Evolutionary conservation across 768 basidiomycete genomes (phyloP).

Genomic region (Mycena vitilis): DNA sequence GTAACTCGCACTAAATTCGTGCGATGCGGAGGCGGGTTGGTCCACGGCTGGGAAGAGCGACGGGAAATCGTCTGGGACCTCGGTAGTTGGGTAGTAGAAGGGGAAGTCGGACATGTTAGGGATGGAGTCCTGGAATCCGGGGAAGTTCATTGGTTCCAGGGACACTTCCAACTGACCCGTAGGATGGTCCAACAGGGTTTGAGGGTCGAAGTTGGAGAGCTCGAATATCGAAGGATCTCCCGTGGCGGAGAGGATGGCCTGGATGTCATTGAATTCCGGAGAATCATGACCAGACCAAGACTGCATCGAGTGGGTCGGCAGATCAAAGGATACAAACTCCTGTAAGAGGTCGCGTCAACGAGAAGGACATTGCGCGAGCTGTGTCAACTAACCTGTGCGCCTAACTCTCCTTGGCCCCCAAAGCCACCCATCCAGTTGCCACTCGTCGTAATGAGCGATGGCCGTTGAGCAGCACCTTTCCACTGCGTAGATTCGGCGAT

Average conservation of each 20-base stretch:
- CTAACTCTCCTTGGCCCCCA: constrained; percentile 8
- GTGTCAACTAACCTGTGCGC: constrained; percentile 8
- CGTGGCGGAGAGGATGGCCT: constrained; percentile 46
- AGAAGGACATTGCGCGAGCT: not conserved
- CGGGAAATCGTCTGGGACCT: constrained; percentile 34
- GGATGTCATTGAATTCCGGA: constrained; percentile 40
- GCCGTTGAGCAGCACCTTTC: not conserved
- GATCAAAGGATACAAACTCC: constrained; percentile 40
- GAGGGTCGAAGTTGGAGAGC: constrained; percentile 46
- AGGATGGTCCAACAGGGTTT: constrained; percentile 47
- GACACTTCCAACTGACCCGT: constrained; percentile 53
- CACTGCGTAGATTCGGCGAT: constrained; percentile 13
- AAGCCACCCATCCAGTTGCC: constrained; percentile 22
- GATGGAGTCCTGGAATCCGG: constrained; percentile 32
- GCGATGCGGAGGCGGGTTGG: constrained; percentile 34
- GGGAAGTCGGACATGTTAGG: constrained; percentile 42
- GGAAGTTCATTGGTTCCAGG: constrained; percentile 39
- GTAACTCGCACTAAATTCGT: constrained; percentile 33
- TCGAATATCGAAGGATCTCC: constrained; percentile 51
- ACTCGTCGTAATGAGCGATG: constrained; percentile 16
- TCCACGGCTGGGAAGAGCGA: constrained; percentile 39
- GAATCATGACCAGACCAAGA: constrained; percentile 32
- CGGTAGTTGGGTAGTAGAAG: constrained; percentile 26
- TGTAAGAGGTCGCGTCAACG: constrained; percentile 21
- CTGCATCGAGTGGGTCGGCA: constrained; percentile 23